Conservation (phyloP, 371 early-diverging fungal genomes). For the Vairimorpha ceranae region DNA sequence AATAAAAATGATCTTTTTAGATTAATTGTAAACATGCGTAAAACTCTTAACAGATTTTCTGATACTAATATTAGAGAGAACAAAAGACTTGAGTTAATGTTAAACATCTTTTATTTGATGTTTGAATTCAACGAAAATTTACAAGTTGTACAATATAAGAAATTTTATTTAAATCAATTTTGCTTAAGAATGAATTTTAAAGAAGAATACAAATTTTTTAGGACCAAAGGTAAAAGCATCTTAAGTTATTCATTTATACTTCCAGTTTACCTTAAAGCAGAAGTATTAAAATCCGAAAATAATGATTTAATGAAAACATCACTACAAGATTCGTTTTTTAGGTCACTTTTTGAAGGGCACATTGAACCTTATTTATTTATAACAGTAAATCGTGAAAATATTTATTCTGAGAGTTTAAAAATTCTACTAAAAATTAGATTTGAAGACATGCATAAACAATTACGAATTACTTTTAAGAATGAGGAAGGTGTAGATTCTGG, state of each 20-base stretch:
- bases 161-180: constrained; percentile 54
- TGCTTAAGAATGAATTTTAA: constrained; percentile 56
- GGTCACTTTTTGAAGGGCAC: constrained; percentile 62
- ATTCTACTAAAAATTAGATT: constrained; percentile 42
- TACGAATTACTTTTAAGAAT: constrained; percentile 64
- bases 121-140: constrained; percentile 53
- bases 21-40: constrained; percentile 35
- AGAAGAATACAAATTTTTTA: constrained; percentile 54
- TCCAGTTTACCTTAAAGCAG: constrained; percentile 60
- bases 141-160: constrained; percentile 36
- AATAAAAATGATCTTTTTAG: constrained; percentile 51
- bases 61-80: constrained; percentile 45
- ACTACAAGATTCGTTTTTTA: constrained; percentile 63
- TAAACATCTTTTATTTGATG: constrained; percentile 51
- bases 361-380: constrained; percentile 60
- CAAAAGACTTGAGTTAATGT: constrained; percentile 33
- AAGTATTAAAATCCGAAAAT: constrained; percentile 60
- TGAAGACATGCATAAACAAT: constrained; percentile 58
- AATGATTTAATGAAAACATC: constrained; percentile 58
- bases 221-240: constrained; percentile 44
- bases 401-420: constrained; percentile 57
- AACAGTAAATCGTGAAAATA: constrained; percentile 47
- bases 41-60: constrained; percentile 35
- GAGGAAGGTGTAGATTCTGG: constrained; percentile 76
- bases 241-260: constrained; percentile 58